Evolutionary conservation across 164 flowering plant genomes (phyloP).

Genomic region (Vitis amurensis): DNA sequence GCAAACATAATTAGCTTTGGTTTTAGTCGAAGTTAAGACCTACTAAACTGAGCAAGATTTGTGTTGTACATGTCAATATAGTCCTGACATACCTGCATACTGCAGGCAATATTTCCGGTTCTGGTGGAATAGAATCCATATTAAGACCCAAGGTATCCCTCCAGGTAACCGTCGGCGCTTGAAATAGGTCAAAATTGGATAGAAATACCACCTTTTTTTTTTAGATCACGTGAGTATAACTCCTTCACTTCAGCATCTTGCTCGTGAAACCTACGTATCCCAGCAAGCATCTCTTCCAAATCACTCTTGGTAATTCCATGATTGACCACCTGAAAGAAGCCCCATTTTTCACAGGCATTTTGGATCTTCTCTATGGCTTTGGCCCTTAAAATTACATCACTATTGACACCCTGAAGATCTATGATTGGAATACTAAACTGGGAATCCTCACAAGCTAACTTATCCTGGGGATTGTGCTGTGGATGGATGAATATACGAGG

Average conservation of each 20-base stretch:
- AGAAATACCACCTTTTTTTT: slow-evolving; percentile 15
- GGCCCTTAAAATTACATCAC: slow-evolving; percentile 6
- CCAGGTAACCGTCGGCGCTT: slow-evolving; percentile 31
- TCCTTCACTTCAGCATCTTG: slow-evolving; percentile 25
- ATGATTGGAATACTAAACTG: slow-evolving; percentile 25
- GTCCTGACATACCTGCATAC: slow-evolving; percentile 21
- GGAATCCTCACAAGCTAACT: not conserved
- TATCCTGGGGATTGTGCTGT: not conserved
- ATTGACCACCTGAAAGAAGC: slow-evolving; percentile 47
- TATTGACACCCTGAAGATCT: slow-evolving; percentile 19
- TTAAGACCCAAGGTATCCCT: slow-evolving; percentile 28
- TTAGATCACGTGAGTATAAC: slow-evolving; percentile 27
- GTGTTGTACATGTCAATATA: no score
- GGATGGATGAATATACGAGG: no score
- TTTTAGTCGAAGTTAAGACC: no score
- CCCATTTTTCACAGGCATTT: slow-evolving; percentile 35
- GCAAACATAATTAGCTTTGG: no score
- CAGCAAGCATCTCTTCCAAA: slow-evolving; percentile 32
- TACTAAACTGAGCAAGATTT: no score
- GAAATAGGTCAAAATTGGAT: slow-evolving; percentile 28
- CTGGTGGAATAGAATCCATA: slow-evolving; percentile 26
- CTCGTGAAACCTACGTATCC: slow-evolving; percentile 31
- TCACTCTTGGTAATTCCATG: slow-evolving; percentile 34
- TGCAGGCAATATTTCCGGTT: slow-evolving; percentile 21
- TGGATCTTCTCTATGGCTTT: slow-evolving; percentile 24